A percentile compares a stretch with the other conserved stretches of the same genome.
Conservation (phyloP, 495 filamentous ascomycete genomes). For the Xylaria sp. region DNA sequence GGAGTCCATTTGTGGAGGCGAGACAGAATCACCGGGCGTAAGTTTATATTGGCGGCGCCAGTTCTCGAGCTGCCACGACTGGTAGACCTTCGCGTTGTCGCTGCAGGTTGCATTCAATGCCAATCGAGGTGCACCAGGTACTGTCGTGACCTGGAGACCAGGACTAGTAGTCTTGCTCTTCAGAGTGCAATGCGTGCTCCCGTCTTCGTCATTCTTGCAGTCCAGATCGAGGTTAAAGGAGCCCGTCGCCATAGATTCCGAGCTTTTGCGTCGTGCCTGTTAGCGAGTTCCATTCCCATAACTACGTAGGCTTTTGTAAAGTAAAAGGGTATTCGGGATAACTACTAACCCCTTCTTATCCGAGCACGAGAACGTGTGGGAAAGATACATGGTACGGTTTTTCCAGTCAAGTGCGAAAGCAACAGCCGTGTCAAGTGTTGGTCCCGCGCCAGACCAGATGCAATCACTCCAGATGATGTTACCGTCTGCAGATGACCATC, state of each 20-base stretch:
- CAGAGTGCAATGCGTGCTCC: constrained; percentile 36
- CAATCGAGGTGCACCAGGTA: constrained; percentile 16
- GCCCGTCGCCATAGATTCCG: constrained; percentile 44
- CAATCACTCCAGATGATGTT: constrained; percentile 51
- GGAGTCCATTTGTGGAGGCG: constrained; percentile 33
- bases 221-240: constrained; percentile 40
- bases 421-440: constrained; percentile 43
- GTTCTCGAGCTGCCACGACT: constrained; percentile 48
- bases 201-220: constrained; percentile 38
- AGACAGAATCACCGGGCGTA: constrained; percentile 34
- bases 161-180: constrained; percentile 29
- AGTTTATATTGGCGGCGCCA: constrained; percentile 44
- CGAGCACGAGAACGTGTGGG: constrained; percentile 49
- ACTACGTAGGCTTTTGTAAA: neutral
- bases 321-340: neutral
- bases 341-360: constrained; percentile 46
- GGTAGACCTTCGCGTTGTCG: constrained; percentile 37
- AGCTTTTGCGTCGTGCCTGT: constrained; percentile 24
- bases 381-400: constrained; percentile 44
- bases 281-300: neutral
- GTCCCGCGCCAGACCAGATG: constrained; percentile 50
- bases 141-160: constrained; percentile 36
- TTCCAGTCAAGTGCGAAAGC: constrained; percentile 49
- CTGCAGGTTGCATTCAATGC: constrained; percentile 34
- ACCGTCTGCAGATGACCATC: constrained; percentile 41